phyloP scores from a whole-genome alignment of 2,329 filamentous ascomycete genomes.

The Microdochium bolleyi region DNA sequence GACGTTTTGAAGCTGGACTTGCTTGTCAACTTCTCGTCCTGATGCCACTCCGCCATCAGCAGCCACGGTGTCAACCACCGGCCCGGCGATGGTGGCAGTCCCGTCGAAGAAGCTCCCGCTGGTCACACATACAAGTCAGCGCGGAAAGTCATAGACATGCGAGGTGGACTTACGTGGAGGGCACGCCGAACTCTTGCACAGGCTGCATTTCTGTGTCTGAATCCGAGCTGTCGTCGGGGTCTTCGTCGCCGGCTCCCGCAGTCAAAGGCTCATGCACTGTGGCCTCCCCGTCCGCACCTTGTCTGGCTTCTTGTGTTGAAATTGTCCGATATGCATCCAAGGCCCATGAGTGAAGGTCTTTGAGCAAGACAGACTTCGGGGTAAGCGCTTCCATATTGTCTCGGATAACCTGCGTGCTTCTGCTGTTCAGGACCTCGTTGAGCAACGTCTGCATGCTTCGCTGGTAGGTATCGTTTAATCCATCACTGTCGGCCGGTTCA shows the following conservation, averaged over 20 bases:
- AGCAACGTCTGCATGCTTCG: conserved; percentile 6
- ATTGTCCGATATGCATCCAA: conserved; percentile 4
- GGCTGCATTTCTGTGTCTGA: conserved; percentile 8
- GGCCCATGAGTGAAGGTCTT: conserved; percentile 13
- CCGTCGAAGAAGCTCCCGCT: not conserved
- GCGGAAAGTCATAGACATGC: not conserved
- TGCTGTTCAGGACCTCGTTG: conserved; percentile 2
- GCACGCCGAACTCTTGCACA: not conserved
- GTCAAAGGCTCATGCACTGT: conserved; percentile 2
- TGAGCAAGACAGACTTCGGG: conserved; percentile 7
- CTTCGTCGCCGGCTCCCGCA: conserved; percentile 5
- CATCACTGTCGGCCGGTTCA: conserved; percentile 3
- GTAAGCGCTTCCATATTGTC: conserved; percentile 5
- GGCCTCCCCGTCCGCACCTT: not conserved
- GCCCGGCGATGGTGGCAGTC: not conserved
- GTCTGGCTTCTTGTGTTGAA: not conserved
- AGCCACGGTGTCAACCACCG: not conserved
- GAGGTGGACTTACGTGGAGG: conserved; percentile 7
- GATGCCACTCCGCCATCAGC: not conserved
- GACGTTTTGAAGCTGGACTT: not conserved
- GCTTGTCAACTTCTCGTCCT: not conserved
- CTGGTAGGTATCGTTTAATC: conserved; percentile 2
- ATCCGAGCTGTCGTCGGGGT: conserved; percentile 5
- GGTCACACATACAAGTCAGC: not conserved
- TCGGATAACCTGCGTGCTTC: conserved; percentile 1